A percentile compares a stretch with the other conserved stretches of the same genome.
These are phyloP conservation scores for Cyclanthera cordifolia DNA, from an alignment of 306 rosid species.

Conservation along the genomic window DNA sequence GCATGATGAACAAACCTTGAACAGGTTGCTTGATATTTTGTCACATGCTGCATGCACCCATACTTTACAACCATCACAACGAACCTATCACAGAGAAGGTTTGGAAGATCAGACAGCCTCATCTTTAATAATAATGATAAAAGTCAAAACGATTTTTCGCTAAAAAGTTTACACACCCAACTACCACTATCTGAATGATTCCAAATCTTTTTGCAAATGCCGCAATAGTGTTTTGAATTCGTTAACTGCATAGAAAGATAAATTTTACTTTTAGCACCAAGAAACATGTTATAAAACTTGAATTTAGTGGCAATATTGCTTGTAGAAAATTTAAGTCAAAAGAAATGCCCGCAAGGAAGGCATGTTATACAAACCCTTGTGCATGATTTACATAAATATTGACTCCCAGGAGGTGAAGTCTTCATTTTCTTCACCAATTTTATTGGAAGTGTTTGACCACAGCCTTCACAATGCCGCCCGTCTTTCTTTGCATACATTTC, in stretches of 20 bases:
- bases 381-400: conserved; percentile 65
- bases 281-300: neutral
- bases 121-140: conserved; percentile 5
- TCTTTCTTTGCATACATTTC: conserved; percentile 42
- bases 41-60: conserved; percentile 99
- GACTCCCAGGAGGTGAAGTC: conserved; percentile 40
- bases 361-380: conserved; percentile 53
- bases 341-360: conserved; percentile 13
- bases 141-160: conserved; percentile 13
- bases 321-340: conserved; percentile 17
- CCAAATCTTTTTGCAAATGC: conserved; percentile 92
- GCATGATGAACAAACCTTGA: conserved; percentile 30
- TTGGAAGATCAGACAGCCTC: conserved; percentile 7
- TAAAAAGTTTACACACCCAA: conserved; percentile 63
- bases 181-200: conserved; percentile 92
- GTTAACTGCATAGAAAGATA: conserved; percentile 42
- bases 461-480: conserved; percentile 55
- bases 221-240: conserved; percentile 83
- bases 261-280: conserved; percentile 12
- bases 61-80: conserved; percentile 96
- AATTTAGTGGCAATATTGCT: neutral
- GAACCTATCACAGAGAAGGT: conserved; percentile 51
- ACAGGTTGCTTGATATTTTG: conserved; percentile 65
- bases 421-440: conserved; percentile 49
- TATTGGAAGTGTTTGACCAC: conserved; percentile 50